These are phyloP conservation scores for Saccharomyces mikatae DNA, from an alignment of 805 yeast genomes.

Conservation along the genomic window DNA sequence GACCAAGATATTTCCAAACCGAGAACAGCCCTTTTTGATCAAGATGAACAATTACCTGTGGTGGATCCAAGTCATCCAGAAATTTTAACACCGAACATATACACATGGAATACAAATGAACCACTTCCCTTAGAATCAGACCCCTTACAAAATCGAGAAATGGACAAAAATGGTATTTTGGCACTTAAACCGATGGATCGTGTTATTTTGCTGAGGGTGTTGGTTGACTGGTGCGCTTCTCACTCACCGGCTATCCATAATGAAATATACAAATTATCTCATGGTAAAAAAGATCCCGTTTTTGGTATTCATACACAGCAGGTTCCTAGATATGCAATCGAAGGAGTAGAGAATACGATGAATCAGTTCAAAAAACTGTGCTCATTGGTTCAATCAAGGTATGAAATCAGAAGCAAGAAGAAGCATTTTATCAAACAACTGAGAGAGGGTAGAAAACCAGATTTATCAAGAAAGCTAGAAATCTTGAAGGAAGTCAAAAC, in stretches of 20 bases:
- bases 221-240: conserved; percentile 18
- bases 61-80: conserved; percentile 14
- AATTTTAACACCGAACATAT: conserved; percentile 14
- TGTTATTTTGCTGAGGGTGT: conserved; percentile 10
- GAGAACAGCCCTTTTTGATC: conserved; percentile 4
- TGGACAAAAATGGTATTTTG: conserved; percentile 15
- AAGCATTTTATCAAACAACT: conserved; percentile 17
- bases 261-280: conserved; percentile 18
- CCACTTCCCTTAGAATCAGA: conserved; percentile 7
- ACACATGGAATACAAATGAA: conserved; percentile 7
- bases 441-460: conserved; percentile 14
- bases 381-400: conserved; percentile 9
- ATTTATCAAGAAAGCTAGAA: conserved; percentile 9
- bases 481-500: conserved; percentile 9
- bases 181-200: conserved; percentile 15
- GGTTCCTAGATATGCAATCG: conserved; percentile 17
- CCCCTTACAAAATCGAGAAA: conserved; percentile 12
- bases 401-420: conserved; percentile 16
- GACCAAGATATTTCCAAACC: conserved; percentile 1
- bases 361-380: conserved; percentile 16
- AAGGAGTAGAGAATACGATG: conserved; percentile 13
- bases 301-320: conserved; percentile 20
- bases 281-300: conserved; percentile 18
- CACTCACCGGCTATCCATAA: conserved; percentile 16
- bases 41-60: conserved; percentile 10